These are phyloP conservation scores for Apiotrichum laibachii DNA, from an alignment of 1,284 basidiomycete species.

Conservation along the genomic window DNA sequence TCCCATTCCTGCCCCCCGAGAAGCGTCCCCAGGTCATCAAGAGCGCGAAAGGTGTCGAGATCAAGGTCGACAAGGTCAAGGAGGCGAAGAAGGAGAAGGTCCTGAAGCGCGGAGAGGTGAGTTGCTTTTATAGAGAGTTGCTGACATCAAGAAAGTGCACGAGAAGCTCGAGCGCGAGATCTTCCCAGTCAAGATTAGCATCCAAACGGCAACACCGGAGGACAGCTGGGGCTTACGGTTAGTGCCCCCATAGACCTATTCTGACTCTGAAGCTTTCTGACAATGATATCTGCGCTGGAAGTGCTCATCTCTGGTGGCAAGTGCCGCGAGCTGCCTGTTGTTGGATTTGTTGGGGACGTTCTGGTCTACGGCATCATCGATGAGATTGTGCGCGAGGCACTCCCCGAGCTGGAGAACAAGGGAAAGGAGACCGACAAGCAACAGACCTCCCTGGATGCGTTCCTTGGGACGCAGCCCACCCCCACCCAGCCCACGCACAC, in stretches of 20 bases:
- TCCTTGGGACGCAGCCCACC: constrained; percentile 27
- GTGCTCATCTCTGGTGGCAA: constrained; percentile 56
- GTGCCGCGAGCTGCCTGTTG: constrained; percentile 69
- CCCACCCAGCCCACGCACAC: constrained; percentile 31
- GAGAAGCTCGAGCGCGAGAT: constrained; percentile 74
- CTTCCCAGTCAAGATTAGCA: constrained; percentile 59
- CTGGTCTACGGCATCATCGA: constrained; percentile 66
- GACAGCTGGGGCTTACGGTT: constrained; percentile 71
- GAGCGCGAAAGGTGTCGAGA: constrained; percentile 64
- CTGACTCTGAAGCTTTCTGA: constrained; percentile 56
- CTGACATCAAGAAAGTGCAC: constrained; percentile 60
- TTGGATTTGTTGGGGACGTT: constrained; percentile 61
- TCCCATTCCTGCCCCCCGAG: constrained; percentile 58
- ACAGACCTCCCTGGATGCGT: constrained; percentile 18
- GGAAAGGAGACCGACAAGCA: constrained; percentile 11
- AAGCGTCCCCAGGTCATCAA: constrained; percentile 63
- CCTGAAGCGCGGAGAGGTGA: constrained; percentile 62
- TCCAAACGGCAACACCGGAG: constrained; percentile 58
- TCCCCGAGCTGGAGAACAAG: constrained; percentile 10
- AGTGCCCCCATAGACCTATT: constrained; percentile 20
- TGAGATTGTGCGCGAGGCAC: constrained; percentile 53
- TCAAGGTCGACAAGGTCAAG: constrained; percentile 60
- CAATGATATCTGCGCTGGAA: constrained; percentile 61
- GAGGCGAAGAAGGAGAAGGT: constrained; percentile 62
- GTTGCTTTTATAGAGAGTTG: constrained; percentile 18